phyloP scores from a whole-genome alignment of 2,329 filamentous ascomycete genomes.

The Sporothrix protearum region DNA sequence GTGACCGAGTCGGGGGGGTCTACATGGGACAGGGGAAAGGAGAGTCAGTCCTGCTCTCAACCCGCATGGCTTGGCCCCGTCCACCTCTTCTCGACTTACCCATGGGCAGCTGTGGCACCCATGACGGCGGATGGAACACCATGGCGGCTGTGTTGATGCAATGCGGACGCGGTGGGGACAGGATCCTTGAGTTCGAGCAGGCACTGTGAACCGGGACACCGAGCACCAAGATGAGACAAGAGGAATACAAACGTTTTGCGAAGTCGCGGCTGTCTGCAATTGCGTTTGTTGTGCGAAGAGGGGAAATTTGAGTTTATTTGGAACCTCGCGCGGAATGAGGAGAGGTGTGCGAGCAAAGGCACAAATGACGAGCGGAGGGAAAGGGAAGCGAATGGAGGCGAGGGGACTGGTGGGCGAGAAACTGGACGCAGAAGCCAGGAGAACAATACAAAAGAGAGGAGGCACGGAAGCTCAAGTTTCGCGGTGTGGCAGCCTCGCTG shows the following conservation, averaged over 20 bases:
- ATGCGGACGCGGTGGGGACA: not conserved
- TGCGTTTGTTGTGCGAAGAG: too few relatives aligned
- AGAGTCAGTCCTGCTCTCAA: too few relatives aligned
- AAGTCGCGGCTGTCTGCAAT: not conserved
- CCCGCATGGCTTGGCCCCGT: not conserved
- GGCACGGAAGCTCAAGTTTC: not conserved
- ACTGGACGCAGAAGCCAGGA: not conserved
- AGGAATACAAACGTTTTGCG: not conserved
- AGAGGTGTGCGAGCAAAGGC: too few relatives aligned
- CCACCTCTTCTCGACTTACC: conserved; percentile 37
- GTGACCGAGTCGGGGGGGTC: conserved; percentile 70
- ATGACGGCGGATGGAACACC: conserved; percentile 60
- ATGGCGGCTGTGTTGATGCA: conserved; percentile 33
- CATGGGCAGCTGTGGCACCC: conserved; percentile 58
- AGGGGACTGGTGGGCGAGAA: not conserved
- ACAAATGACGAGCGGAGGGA: not conserved
- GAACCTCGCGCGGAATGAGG: not conserved
- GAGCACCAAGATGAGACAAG: too few relatives aligned
- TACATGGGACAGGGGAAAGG: conserved; percentile 26
- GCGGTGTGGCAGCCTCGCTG: not conserved
- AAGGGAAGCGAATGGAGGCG: not conserved
- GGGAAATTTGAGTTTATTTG: not conserved
- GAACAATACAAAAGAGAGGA: not conserved
- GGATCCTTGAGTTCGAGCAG: not conserved
- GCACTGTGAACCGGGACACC: too few relatives aligned